These are phyloP conservation scores for Geotrichum candidum DNA, from an alignment of 1,139 yeast species.

Conservation along the genomic window DNA sequence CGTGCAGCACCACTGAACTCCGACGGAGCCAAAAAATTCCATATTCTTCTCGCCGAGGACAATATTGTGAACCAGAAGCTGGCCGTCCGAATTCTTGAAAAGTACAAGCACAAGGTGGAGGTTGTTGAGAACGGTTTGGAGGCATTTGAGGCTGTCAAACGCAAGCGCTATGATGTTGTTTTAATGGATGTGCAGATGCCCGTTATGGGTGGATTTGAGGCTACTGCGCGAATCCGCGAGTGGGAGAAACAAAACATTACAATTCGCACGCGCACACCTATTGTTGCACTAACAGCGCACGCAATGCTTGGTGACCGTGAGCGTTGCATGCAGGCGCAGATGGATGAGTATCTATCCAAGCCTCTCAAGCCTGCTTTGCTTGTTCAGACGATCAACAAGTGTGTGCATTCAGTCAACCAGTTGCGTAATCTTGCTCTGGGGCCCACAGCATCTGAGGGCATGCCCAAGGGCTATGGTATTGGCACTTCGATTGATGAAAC, in stretches of 20 bases:
- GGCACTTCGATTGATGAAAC: slow-evolving; percentile 18
- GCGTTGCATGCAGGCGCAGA: slow-evolving; percentile 76
- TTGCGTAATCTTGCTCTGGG: slow-evolving; percentile 37
- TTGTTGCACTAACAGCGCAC: slow-evolving; percentile 84
- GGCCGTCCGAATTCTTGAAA: slow-evolving; percentile 46
- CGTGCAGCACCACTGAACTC: slow-evolving; percentile 74
- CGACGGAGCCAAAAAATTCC: slow-evolving; percentile 71
- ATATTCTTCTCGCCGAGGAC: slow-evolving; percentile 77
- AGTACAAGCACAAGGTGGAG: slow-evolving; percentile 19
- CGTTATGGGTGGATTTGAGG: slow-evolving; percentile 90
- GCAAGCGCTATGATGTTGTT: slow-evolving; percentile 67
- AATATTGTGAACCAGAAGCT: slow-evolving; percentile 80
- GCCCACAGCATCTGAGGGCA: slow-evolving; percentile 24
- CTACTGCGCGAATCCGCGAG: slow-evolving; percentile 76
- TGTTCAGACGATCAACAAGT: slow-evolving; percentile 78
- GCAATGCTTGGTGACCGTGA: slow-evolving; percentile 91
- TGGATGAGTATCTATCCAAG: slow-evolving; percentile 86
- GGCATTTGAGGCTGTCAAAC: slow-evolving; percentile 69
- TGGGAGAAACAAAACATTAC: slow-evolving; percentile 81
- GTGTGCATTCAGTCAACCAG: slow-evolving; percentile 52
- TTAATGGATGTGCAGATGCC: slow-evolving; percentile 96
- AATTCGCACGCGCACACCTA: slow-evolving; percentile 73
- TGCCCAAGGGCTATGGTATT: slow-evolving; percentile 20
- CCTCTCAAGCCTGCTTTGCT: slow-evolving; percentile 78
- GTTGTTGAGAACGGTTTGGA: slow-evolving; percentile 75